Evolutionary conservation across 2,329 filamentous ascomycete species (phyloP), one percentile per base, ranked within the genome.

Genomic region (Aspergillus jensenii): DNA sequence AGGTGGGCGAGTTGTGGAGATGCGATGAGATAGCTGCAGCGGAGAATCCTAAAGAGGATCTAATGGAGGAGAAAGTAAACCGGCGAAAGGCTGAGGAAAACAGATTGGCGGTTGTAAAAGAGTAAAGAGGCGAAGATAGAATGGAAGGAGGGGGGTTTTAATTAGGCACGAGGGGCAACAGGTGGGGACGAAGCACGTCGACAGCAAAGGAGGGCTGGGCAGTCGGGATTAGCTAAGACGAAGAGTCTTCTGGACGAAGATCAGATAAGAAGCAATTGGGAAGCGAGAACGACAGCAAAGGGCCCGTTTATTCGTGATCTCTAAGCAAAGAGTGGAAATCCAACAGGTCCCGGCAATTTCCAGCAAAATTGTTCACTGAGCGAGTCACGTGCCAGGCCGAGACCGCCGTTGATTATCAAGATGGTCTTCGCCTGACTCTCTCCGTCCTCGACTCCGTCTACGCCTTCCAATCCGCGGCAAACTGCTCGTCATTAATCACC

Each of bases 71-170:
- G 62, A 75, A 75, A 68, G 81, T 76, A 61, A 80, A 86, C 74
- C 90, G 87, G 79, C 86, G 85, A 68, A 93, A 86, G 65, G 85
- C 82, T 76, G 88, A 91, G 82, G 91, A 91, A 84, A 96, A 96
- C 93, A 96, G 85, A 82, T 93, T 96, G 90, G 80, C 88, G 86
- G 82, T 81, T 72, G 44, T 63, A 46, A n/a, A 53, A 47, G 47
- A 19, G 8, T 15, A 41, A 46, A 21, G 48, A 15, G 37, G 40
- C n/a, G 23, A 56, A 51, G 31, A 56, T 52, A 63, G 53, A 54
- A 51, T 44, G 47, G 46, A 56, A 52, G 48, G 53, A 39, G 43
- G 54, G 62, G 64, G 52, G 65, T 48, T 60, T 52, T 62, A 61
- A 60, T 61, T 57, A 64, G 60, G 62, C 58, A 61, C 59, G 63